Base-by-base conservation (phyloP, 1,284 basidiomycete species). In the Waitea zeae region DNA sequence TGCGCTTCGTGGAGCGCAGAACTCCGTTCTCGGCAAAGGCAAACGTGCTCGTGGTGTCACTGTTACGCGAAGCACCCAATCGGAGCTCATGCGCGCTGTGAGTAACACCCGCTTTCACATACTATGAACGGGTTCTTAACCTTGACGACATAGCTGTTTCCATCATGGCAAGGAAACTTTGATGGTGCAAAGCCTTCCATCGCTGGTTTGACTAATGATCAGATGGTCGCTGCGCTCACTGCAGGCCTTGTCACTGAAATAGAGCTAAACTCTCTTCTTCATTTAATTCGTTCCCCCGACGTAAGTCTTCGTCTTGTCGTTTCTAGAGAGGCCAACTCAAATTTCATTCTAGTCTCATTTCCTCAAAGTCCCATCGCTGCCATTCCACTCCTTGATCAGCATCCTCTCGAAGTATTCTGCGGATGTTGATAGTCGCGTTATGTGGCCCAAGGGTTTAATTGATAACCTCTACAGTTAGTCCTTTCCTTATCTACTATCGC, bases 21-120 rank as follows among this genome's bases (percentile, higher is more conserved):
- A 66, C 41, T 62, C 62, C 35, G 75, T 84, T n/a, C 62, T 86
- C 17, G 81, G 81, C 13, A 64, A 62, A 40, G 81, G 81, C 33
- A 70, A 68, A 43, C 61, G 81, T 28, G 76, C 79, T 5, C 62
- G 82, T 12, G 80, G 79, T 17, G 81, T 86, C 20, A 84, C 81
- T 4, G 63, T 86, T 31, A 86, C 82, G 2, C 60, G 76, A 38
- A 79, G 75, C 40, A 67, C 64, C 17, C 77, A 83, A 49, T 73
- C 72, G 43, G 81, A 84, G 46, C 59, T 86, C 18, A 81, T 83
- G 81, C 55, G 62, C 39, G 71, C 77, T 43, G 75, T 81, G 46
- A 31, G 72, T 61, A 7, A 7, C 15, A 7, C 29, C 29, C 14
- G 9, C 11, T 26, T 26, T 7, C 22, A 26, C n/a, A n/a, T 19